phyloP scores from a whole-genome alignment of 2,329 filamentous ascomycete species.

The Microdochium paspali region DNA sequence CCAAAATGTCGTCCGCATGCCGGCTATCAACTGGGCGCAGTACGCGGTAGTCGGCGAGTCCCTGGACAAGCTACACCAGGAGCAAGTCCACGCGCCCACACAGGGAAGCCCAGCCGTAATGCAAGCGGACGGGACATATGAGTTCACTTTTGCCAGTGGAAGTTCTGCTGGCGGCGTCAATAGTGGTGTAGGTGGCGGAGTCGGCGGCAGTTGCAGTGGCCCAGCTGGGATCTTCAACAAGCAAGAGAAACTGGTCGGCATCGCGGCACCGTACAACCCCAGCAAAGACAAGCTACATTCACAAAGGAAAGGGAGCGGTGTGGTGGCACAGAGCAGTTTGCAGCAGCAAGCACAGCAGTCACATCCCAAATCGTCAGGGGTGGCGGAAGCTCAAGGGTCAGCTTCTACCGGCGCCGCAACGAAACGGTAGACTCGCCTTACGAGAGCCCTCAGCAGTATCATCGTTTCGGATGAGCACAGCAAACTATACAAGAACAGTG shows the following conservation, averaged over 20 bases:
- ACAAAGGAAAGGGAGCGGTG: not conserved
- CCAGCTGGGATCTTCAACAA: slow-evolving; percentile 7
- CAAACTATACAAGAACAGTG: not conserved
- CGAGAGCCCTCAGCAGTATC: not conserved
- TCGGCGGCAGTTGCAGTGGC: not conserved
- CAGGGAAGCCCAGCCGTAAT: slow-evolving; percentile 40
- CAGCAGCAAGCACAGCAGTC: not conserved
- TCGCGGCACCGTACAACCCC: slow-evolving; percentile 49
- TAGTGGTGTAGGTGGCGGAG: slow-evolving; percentile 12
- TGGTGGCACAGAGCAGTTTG: not conserved
- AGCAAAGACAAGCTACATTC: slow-evolving; percentile 34
- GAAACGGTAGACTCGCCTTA: not conserved
- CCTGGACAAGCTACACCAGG: slow-evolving; percentile 74
- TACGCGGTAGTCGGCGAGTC: slow-evolving; percentile 84
- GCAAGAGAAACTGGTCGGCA: slow-evolving; percentile 35
- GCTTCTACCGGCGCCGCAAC: not conserved
- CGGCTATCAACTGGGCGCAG: slow-evolving; percentile 88
- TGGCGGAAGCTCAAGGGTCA: not conserved
- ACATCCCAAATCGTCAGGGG: not conserved
- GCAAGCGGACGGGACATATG: slow-evolving; percentile 35
- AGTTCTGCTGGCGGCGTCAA: no score
- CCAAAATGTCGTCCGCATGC: slow-evolving; percentile 77
- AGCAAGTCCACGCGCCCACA: slow-evolving; percentile 60
- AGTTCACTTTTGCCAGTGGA: slow-evolving; percentile 34
- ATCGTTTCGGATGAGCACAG: not conserved